Percentiles rank a stretch among this genome's conserved stretches.
Conservation (phyloP, 164 flowering plant species). For the Echeveria elegans region DNA sequence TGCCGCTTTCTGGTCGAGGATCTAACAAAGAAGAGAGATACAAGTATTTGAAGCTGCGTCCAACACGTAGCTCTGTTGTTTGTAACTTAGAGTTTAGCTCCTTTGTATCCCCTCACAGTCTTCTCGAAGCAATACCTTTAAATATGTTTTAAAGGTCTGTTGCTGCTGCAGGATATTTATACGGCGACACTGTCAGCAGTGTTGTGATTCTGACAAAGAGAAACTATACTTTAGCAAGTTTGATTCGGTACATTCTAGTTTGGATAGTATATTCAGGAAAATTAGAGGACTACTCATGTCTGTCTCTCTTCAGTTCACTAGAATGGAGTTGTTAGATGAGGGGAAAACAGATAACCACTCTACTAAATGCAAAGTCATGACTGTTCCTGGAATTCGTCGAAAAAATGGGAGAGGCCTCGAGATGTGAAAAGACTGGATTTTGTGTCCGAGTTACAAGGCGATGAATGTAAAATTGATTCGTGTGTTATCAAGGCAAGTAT, state of each 20-base stretch:
- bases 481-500: neutral
- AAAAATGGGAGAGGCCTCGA: constrained; percentile 55
- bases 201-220: constrained; percentile 27
- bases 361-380: no score
- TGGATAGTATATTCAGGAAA: no score
- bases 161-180: no score
- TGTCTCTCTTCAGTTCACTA: constrained; percentile 71
- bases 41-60: no score
- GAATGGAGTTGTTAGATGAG: no score
- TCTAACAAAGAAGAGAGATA: no score
- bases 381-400: constrained; percentile 35
- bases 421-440: constrained; percentile 32
- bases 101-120: constrained; percentile 14
- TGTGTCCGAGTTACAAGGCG: no score
- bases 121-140: constrained; percentile 24
- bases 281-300: constrained; percentile 68
- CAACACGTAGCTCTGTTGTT: no score
- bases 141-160: constrained; percentile 29
- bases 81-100: constrained; percentile 26
- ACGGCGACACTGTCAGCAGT: constrained; percentile 24
- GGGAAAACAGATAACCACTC: no score
- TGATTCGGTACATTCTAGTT: no score
- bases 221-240: constrained; percentile 62
- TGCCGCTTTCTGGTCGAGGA: constrained; percentile 17
- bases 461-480: no score